Percentiles rank a stretch among this genome's conserved stretches.
These are phyloP conservation scores for Botryotinia convoluta DNA, from an alignment of 2,329 filamentous ascomycete genomes.

Conservation along the genomic window DNA sequence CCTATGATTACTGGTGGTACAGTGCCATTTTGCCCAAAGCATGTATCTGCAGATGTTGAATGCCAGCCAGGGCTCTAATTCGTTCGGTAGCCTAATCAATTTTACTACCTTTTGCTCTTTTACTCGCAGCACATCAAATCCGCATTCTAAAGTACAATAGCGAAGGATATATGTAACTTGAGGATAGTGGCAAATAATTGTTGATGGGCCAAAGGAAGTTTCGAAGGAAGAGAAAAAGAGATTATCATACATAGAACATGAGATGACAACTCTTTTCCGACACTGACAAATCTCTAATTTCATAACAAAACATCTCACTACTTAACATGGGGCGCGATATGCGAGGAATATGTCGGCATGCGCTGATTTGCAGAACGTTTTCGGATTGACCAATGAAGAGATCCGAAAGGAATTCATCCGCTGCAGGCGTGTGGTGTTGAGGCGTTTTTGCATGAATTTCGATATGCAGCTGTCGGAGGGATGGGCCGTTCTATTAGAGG, in stretches of 20 bases:
- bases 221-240: background rate
- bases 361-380: constrained; percentile 26
- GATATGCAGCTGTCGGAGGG: constrained; percentile 14
- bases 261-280: background rate
- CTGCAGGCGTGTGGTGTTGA: constrained; percentile 24
- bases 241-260: background rate
- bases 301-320: constrained; percentile 2
- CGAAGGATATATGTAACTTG: background rate
- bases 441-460: constrained; percentile 31
- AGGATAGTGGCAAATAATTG: background rate
- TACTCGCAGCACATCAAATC: background rate
- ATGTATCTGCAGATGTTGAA: constrained; percentile 7
- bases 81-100: background rate
- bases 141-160: background rate
- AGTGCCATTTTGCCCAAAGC: background rate
- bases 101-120: background rate
- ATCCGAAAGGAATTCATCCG: constrained; percentile 10
- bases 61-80: background rate
- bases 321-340: constrained; percentile 7
- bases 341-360: constrained; percentile 21
- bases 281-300: constrained; percentile 19
- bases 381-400: constrained; percentile 26
- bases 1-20: constrained; percentile 4
- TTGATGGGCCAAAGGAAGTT: background rate
- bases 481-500: constrained; percentile 12